Evolutionary conservation across 495 filamentous ascomycete genomes (phyloP).

Genomic region (Oleoguttula mirabilis): DNA sequence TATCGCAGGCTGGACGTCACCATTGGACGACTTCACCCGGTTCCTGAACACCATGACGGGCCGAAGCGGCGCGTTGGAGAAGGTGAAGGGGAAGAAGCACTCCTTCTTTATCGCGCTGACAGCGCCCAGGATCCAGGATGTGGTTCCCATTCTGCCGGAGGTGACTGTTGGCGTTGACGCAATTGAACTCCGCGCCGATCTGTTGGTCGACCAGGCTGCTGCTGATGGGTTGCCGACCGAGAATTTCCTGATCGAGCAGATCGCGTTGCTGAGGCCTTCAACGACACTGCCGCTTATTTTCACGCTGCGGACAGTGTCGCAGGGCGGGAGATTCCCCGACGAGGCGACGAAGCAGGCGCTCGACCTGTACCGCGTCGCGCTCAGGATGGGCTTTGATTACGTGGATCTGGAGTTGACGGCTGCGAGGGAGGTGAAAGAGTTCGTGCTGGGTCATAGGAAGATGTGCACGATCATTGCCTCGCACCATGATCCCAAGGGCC

Average conservation of each 20-base stretch:
- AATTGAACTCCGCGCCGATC: constrained; percentile 85
- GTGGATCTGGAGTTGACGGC: constrained; percentile 87
- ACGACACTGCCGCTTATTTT: constrained; percentile 84
- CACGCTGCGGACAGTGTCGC: constrained; percentile 72
- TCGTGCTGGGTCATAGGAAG: constrained; percentile 43
- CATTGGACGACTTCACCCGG: constrained; percentile 64
- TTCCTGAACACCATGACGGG: constrained; percentile 69
- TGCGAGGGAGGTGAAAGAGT: constrained; percentile 56
- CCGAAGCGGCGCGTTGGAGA: constrained; percentile 48
- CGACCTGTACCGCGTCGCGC: constrained; percentile 61
- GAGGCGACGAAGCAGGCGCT: constrained; percentile 54
- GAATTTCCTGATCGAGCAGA: constrained; percentile 70
- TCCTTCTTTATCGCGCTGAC: constrained; percentile 93
- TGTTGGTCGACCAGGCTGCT: constrained; percentile 62
- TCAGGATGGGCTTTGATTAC: constrained; percentile 79
- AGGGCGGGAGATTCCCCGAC: constrained; percentile 85
- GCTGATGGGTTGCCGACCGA: constrained; percentile 45
- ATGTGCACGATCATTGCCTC: constrained; percentile 80
- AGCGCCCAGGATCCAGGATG: constrained; percentile 54
- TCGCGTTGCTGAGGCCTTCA: constrained; percentile 63
- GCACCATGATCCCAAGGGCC: constrained; percentile 75
- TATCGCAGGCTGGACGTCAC: constrained; percentile 43
- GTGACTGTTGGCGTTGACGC: constrained; percentile 82
- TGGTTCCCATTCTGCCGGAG: constrained; percentile 51
- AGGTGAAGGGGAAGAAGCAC: constrained; percentile 56